phyloP scores from a whole-genome alignment of 176 grass and related monocot species.

The Tillandsia leiboldiana region DNA sequence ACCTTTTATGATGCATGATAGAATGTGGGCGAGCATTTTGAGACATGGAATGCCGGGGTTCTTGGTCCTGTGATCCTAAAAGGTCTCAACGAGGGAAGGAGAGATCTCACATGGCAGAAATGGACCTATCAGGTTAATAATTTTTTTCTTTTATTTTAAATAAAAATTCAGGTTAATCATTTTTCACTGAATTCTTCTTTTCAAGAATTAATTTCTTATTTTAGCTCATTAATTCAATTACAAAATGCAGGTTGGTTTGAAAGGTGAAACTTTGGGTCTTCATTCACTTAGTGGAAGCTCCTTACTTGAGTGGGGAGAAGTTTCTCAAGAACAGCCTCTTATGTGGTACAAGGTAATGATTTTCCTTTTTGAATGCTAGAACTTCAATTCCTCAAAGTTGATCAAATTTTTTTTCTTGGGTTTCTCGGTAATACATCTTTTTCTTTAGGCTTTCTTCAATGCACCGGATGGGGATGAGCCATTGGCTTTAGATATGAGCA shows the following conservation, averaged over 20 bases:
- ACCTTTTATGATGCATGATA: slow-evolving; percentile 26
- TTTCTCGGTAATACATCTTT: neutral
- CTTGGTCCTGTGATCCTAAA: slow-evolving; percentile 78
- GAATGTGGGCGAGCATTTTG: slow-evolving; percentile 96
- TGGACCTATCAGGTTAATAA: slow-evolving; percentile 81
- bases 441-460: slow-evolving; percentile 76
- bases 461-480: slow-evolving; percentile 79
- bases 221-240: slow-evolving; percentile 15
- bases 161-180: neutral
- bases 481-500: slow-evolving; percentile 91
- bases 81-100: slow-evolving; percentile 84
- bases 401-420: neutral
- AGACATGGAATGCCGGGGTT: slow-evolving; percentile 98
- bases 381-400: neutral
- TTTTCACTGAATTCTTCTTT: too few relatives aligned
- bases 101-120: slow-evolving; percentile 95
- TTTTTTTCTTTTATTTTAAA: neutral
- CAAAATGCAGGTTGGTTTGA: slow-evolving; percentile 68
- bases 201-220: neutral
- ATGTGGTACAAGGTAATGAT: slow-evolving; percentile 87
- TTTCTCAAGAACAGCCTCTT: slow-evolving; percentile 64
- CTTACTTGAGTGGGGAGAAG: slow-evolving; percentile 78
- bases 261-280: slow-evolving; percentile 78
- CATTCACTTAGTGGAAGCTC: slow-evolving; percentile 85
- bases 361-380: neutral